Conservation (phyloP, 2,329 filamentous ascomycete species). For the Cytospora paraplurivora region DNA sequence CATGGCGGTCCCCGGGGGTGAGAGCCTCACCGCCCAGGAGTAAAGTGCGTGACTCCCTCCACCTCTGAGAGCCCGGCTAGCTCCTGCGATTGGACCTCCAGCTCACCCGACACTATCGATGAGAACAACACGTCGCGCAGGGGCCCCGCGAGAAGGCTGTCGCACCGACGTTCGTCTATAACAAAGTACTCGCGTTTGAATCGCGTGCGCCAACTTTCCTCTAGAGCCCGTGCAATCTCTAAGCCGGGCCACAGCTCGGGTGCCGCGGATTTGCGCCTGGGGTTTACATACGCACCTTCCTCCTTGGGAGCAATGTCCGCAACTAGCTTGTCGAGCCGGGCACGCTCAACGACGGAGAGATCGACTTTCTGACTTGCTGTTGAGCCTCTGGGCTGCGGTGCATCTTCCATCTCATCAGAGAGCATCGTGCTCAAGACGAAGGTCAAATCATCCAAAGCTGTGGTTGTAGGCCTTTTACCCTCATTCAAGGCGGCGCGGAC, state of each 20-base stretch:
- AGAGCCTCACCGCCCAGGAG: constrained; percentile 23
- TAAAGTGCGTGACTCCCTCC: constrained; percentile 10
- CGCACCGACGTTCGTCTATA: constrained; percentile 17
- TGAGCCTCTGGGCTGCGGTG: neutral
- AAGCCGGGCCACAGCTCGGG: constrained; percentile 10
- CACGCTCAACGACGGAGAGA: constrained; percentile 16
- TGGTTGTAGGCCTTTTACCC: constrained; percentile 1
- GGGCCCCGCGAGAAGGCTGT: constrained; percentile 2
- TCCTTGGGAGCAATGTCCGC: constrained; percentile 24
- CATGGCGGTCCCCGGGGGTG: neutral
- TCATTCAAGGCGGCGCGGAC: constrained; percentile 17
- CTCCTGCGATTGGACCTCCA: constrained; percentile 18
- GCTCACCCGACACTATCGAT: constrained; percentile 14
- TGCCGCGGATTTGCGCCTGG: neutral
- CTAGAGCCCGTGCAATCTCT: constrained; percentile 12
- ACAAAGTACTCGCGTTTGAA: constrained; percentile 24
- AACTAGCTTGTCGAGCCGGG: constrained; percentile 26
- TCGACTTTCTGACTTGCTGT: constrained; percentile 3
- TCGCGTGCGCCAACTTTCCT: constrained; percentile 22
- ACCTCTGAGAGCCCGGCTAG: constrained; percentile 20
- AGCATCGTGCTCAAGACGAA: constrained; percentile 27
- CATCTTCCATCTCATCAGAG: constrained; percentile 19
- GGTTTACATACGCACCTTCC: neutral
- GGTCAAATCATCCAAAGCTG: constrained; percentile 20
- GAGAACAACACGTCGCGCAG: constrained; percentile 24